Conservation (phyloP, 352 stramenopile species). For the Plasmopara halstedii region DNA sequence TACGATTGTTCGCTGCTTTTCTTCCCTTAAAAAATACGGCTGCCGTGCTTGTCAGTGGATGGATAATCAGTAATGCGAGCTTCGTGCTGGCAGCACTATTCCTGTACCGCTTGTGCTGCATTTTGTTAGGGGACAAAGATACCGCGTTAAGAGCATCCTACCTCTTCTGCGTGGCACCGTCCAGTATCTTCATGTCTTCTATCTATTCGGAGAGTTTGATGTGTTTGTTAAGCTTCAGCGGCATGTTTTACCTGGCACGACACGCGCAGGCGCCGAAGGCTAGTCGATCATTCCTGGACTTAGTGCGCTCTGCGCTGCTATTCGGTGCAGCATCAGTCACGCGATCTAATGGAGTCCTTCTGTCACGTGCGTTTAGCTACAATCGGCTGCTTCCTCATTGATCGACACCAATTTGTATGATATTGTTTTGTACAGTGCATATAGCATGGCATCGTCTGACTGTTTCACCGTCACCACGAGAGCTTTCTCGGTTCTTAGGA, state of each 20-base stretch:
- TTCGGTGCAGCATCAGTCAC: conserved; percentile 64
- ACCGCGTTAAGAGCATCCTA: conserved; percentile 54
- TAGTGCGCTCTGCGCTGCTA: conserved; percentile 33
- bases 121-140: conserved; percentile 48
- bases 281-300: conserved; percentile 18
- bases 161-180: conserved; percentile 69
- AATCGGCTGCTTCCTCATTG: background rate
- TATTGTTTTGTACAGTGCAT: conserved; percentile 34
- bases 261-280: conserved; percentile 6
- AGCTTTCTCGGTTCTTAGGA: conserved; percentile 27
- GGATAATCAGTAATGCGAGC: conserved; percentile 63
- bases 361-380: conserved; percentile 52
- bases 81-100: conserved; percentile 64
- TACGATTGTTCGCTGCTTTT: conserved; percentile 21
- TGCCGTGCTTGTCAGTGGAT: conserved; percentile 37
- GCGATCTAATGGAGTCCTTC: conserved; percentile 68
- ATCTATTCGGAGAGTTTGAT: conserved; percentile 81
- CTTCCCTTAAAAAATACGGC: conserved; percentile 14
- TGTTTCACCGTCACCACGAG: conserved; percentile 37
- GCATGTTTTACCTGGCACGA: conserved; percentile 57
- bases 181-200: conserved; percentile 77
- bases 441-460: conserved; percentile 64
- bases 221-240: conserved; percentile 69
- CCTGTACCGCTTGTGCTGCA: conserved; percentile 54
- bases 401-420: conserved; percentile 4